Evolutionary conservation across 371 early-diverging fungal species (phyloP).

Genomic region (Dinochytrium kinnereticum): DNA sequence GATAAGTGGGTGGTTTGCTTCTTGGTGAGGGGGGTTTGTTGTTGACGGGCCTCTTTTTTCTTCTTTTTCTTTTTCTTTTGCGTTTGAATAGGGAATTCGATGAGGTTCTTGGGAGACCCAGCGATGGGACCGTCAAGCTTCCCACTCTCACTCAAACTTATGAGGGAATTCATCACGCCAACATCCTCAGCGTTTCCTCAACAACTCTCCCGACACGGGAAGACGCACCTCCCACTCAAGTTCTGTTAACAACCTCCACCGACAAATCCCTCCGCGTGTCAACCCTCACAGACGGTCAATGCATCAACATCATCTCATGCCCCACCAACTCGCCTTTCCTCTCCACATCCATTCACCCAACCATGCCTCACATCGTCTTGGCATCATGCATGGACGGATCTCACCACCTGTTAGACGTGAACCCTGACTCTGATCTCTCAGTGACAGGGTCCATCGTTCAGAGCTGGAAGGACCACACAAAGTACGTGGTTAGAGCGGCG

Average conservation of each 20-base stretch:
- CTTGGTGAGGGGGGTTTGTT: not conserved
- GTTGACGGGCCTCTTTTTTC: not conserved
- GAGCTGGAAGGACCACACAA: conserved; percentile 66
- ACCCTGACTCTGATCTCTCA: conserved; percentile 19
- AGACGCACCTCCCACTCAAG: conserved; percentile 23
- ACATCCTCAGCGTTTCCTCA: conserved; percentile 58
- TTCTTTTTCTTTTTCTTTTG: not conserved
- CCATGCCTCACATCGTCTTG: conserved; percentile 57
- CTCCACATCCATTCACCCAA: conserved; percentile 70
- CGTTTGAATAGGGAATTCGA: not conserved
- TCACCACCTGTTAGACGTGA: conserved; percentile 62
- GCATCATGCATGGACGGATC: conserved; percentile 78
- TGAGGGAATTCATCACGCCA: conserved; percentile 54
- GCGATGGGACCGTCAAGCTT: conserved; percentile 1
- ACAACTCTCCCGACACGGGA: conserved; percentile 25
- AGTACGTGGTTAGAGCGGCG: conserved; percentile 69
- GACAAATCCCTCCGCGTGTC: conserved; percentile 70
- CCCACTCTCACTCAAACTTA: conserved; percentile 20
- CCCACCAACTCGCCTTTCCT: conserved; percentile 43
- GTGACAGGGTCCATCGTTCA: conserved; percentile 54
- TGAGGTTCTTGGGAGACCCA: not conserved
- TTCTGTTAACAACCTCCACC: conserved; percentile 64
- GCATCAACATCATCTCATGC: conserved; percentile 24
- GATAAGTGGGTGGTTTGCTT: not conserved
- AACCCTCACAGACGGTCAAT: conserved; percentile 43